phyloP scores from a whole-genome alignment of 1,284 basidiomycete genomes.

The Malassezia psittaci region DNA sequence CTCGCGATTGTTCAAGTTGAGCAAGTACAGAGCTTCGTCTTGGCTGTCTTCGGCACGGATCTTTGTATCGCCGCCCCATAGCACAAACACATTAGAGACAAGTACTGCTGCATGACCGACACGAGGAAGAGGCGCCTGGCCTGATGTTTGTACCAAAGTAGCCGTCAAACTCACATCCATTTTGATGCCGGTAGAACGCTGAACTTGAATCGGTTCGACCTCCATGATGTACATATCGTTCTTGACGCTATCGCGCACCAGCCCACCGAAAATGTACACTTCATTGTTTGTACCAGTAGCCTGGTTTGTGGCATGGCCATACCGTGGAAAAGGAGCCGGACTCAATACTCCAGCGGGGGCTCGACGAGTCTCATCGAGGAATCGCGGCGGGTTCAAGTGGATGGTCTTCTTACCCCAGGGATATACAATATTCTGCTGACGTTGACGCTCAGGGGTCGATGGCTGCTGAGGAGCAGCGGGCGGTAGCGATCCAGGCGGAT shows the following conservation, averaged over 20 bases:
- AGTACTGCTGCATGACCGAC: conserved; percentile 94
- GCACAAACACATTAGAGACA: conserved; percentile 86
- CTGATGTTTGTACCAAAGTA: conserved; percentile 57
- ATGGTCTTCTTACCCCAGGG: conserved; percentile 45
- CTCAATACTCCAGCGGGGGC: conserved; percentile 43
- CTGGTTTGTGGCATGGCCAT: conserved; percentile 89
- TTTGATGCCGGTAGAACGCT: conserved; percentile 51
- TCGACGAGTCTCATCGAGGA: conserved; percentile 42
- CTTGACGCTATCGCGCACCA: conserved; percentile 78
- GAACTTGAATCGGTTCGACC: conserved; percentile 55
- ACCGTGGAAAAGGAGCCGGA: conserved; percentile 76
- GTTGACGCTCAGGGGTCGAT: conserved; percentile 5
- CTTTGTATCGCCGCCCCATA: conserved; percentile 94
- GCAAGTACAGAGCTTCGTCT: conserved; percentile 87
- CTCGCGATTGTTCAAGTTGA: conserved; percentile 77
- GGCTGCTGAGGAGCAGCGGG: not conserved
- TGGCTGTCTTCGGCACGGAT: conserved; percentile 65
- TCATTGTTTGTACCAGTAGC: conserved; percentile 66
- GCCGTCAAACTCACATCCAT: conserved; percentile 53
- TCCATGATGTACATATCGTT: conserved; percentile 72
- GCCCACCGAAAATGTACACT: conserved; percentile 90
- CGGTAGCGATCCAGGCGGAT: not conserved
- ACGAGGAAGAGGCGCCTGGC: conserved; percentile 76
- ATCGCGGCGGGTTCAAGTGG: conserved; percentile 43
- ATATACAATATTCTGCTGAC: conserved; percentile 35